Evolutionary conservation across 2,329 filamentous ascomycete genomes (phyloP), one percentile per base, ranked within the genome.

Genomic region (Colletotrichum orchidophilum): DNA sequence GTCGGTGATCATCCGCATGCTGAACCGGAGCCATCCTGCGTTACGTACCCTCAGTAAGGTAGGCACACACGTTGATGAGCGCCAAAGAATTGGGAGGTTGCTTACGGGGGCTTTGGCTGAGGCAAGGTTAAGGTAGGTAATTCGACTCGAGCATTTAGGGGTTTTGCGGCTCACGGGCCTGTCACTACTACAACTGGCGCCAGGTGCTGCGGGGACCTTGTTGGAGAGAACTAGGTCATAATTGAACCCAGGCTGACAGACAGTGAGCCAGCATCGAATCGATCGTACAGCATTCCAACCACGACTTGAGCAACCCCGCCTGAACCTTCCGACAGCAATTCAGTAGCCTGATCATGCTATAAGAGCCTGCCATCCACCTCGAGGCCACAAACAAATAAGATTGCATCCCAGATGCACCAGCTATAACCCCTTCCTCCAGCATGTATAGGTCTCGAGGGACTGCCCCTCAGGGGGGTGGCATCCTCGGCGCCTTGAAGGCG

Each of bases 401-500:
- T 31, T 24, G 55, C 50, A 61, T 49, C 29, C 57, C 64, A 55
- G 52, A 69, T 71, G 69, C 59, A 70, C 63, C 63, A 49, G 33
- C 27, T 24, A 39, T 59, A 50, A 50, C 27, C 42, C 58, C 59
- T 35, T 35, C n/a, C 58, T 42, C 58, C 39, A 67, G n/a, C 70
- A 87, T 87, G 85, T 81, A 85, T 70, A 80, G 81, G 75, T 80
- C 83, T 75, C 84, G 81, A 76, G 80, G 82, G 77, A 80, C 81
- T 70, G 78, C 79, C 75, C 75, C 80, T 62, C 81, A 80, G 49
- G 83, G 82, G 77, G 81, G 80, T 73, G 87, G 87, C 80, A 90
- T 97, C 76, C 86, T 98, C 77, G 90, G 91, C 71, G 93, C 94
- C 54, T 86, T 98, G 76, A 93, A 92, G 78, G 92, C 92, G 74